These are phyloP conservation scores for Boletus pseudo-olivaceus DNA, from an alignment of 768 basidiomycete species.

Conservation along the genomic window DNA sequence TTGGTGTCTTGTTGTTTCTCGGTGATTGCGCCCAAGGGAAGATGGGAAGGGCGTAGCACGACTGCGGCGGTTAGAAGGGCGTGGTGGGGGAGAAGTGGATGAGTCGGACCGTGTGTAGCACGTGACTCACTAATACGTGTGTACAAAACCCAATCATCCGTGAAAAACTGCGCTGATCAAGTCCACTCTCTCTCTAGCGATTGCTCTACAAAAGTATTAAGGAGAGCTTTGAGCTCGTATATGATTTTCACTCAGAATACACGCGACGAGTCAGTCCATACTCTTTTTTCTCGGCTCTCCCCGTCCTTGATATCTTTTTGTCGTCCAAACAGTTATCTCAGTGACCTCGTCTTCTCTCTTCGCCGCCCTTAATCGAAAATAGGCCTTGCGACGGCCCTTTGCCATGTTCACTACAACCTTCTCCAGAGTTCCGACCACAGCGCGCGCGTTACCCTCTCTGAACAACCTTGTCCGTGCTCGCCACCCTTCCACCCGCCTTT, in stretches of 20 bases:
- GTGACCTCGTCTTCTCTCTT: constrained; percentile 31
- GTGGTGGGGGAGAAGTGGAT: too few relatives aligned
- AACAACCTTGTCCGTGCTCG: constrained; percentile 16
- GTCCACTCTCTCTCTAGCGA: not conserved
- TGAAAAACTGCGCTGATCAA: not conserved
- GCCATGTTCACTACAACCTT: constrained; percentile 11
- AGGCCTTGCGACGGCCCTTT: not conserved
- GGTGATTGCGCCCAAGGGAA: too few relatives aligned
- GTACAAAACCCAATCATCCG: not conserved
- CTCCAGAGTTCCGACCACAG: constrained; percentile 12
- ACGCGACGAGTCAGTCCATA: constrained; percentile 32
- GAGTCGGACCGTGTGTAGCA: not conserved
- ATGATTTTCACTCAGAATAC: constrained; percentile 34
- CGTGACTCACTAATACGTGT: not conserved
- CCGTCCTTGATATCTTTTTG: constrained; percentile 1
- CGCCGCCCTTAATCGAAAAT: constrained; percentile 12
- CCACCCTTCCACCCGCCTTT: constrained; percentile 38
- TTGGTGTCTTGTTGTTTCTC: too few relatives aligned
- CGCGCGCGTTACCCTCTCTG: constrained; percentile 11
- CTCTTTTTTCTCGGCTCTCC: not conserved
- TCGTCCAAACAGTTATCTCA: constrained; percentile 23
- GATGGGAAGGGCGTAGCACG: too few relatives aligned
- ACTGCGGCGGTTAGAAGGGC: too few relatives aligned
- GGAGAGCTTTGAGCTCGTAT: constrained; percentile 21
- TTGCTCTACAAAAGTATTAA: not conserved